Evolutionary conservation across 2,329 filamentous ascomycete genomes (phyloP).

Genomic region (Hypoxylon sp.): DNA sequence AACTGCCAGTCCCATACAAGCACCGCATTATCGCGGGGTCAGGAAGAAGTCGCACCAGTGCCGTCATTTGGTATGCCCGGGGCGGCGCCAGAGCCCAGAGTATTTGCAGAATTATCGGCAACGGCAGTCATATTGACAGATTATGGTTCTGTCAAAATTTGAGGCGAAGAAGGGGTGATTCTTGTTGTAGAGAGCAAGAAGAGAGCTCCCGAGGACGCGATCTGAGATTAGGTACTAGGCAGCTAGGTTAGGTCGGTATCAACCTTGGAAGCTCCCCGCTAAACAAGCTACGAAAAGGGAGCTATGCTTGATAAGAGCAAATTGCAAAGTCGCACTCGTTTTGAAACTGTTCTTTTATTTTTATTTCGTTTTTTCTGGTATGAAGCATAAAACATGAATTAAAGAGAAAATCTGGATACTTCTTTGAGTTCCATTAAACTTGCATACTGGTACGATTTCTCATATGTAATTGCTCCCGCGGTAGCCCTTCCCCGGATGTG

Average conservation of each 20-base stretch:
- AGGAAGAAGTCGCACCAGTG: slow-evolving; percentile 69
- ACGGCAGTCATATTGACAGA: slow-evolving; percentile 55
- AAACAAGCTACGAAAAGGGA: slow-evolving; percentile 40
- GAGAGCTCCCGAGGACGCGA: slow-evolving; percentile 23
- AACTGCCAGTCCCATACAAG: slow-evolving; percentile 24
- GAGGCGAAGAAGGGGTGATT: slow-evolving; percentile 12
- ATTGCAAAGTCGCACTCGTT: slow-evolving; percentile 9
- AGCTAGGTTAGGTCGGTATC: slow-evolving; percentile 27
- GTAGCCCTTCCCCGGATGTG: slow-evolving; percentile 31
- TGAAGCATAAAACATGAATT: slow-evolving; percentile 14
- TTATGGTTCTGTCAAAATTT: slow-evolving; percentile 6
- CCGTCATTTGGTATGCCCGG: slow-evolving; percentile 74
- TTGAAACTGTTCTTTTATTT: slow-evolving; percentile 11
- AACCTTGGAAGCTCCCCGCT: slow-evolving; percentile 43
- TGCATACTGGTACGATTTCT: slow-evolving; percentile 12
- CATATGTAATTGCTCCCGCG: slow-evolving; percentile 34
- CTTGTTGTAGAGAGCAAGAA: slow-evolving; percentile 24
- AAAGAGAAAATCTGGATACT: slow-evolving; percentile 3
- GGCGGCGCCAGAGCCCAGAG: slow-evolving; percentile 53
- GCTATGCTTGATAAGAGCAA: slow-evolving; percentile 34
- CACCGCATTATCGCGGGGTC: slow-evolving; percentile 1
- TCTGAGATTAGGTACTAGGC: slow-evolving; percentile 23
- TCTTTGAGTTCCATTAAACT: neutral
- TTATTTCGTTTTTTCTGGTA: slow-evolving; percentile 11
- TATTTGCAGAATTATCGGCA: slow-evolving; percentile 62